Base-by-base conservation (phyloP, 2,329 filamentous ascomycete genomes). In the Sclerotinia minor region DNA sequence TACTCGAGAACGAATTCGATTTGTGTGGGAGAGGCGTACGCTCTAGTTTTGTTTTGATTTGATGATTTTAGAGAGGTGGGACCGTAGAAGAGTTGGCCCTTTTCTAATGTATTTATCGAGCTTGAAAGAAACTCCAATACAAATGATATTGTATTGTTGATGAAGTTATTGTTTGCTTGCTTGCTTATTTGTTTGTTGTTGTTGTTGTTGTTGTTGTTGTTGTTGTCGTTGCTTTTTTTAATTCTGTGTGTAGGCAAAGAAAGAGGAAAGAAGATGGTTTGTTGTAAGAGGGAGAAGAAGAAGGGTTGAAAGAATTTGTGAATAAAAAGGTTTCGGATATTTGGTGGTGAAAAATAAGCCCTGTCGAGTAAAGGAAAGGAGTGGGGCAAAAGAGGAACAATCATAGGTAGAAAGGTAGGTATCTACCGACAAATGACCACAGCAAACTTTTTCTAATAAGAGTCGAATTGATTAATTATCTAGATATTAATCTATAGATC, bases 311-410 rank as follows among this genome's bases (percentile, higher is more conserved):
- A 66, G 54, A 59, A 60, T 59, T 38, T 58, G 29, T 47, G 29
- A 49, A 49, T 61, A 63, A 50, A 50, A 63, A 63, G 59, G 59
- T 21, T 63, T 63, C 59, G 59, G 59, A 50, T 50, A 50, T 50
- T 1, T 1, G 54, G n/a, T 44, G n/a, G 35, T 58, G 44, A 24
- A 50, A 50, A 57, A 57, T 35, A 35, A 61, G 58, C 59, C 59
- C 45, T 50, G 59, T 11, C n/a, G 26, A 50, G 21, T 2, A 49
- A n/a, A 38, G n/a, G 38, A 44, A 58, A 26, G 11, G 26, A 52
- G 32, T 63, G 52, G 19, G n/a, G 64, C 41, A n/a, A 35, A 41
- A 41, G 55, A 58, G 35, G n/a, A 41, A 41, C 26, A 19, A 24
- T 11, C 52, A 54, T 38, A 38, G n/a, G n/a, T n/a, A n/a, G n/a